phyloP scores from a whole-genome alignment of 192 early-diverging fungal genomes.

The Funneliformis geosporum region DNA sequence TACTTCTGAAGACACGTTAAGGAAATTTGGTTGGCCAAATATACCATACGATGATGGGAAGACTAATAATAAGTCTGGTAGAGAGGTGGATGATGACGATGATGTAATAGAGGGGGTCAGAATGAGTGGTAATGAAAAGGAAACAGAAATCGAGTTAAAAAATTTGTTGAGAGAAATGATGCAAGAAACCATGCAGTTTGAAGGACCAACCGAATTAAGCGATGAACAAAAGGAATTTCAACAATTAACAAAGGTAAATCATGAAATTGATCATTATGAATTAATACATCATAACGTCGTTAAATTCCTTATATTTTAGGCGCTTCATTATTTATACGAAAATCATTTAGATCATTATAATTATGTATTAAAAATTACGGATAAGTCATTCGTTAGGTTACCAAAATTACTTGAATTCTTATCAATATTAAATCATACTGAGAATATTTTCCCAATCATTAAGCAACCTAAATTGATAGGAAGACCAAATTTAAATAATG shows the following conservation, averaged over 20 bases:
- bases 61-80: background rate
- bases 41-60: background rate
- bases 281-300: background rate
- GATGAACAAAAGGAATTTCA: conserved; percentile 5
- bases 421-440: background rate
- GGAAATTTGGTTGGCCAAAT: conserved; percentile 26
- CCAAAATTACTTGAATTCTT: conserved; percentile 6
- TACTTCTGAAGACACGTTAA: conserved; percentile 10
- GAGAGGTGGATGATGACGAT: background rate
- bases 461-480: conserved; percentile 16
- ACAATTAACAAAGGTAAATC: conserved; percentile 12
- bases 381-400: conserved; percentile 20
- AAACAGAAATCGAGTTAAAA: conserved; percentile 6
- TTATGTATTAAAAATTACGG: conserved; percentile 26
- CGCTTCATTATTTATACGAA: conserved; percentile 11
- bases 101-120: background rate
- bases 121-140: background rate
- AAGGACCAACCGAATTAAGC: conserved; percentile 1
- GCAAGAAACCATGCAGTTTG: conserved; percentile 17
- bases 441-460: background rate
- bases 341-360: conserved; percentile 29
- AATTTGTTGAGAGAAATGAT: background rate
- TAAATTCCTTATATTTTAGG: background rate
- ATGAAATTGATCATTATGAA: background rate
- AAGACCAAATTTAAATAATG: background rate